Evolutionary conservation across 495 filamentous ascomycete species (phyloP), one percentile per base, ranked within the genome.

Genomic region (Tetracladium marchalianum): DNA sequence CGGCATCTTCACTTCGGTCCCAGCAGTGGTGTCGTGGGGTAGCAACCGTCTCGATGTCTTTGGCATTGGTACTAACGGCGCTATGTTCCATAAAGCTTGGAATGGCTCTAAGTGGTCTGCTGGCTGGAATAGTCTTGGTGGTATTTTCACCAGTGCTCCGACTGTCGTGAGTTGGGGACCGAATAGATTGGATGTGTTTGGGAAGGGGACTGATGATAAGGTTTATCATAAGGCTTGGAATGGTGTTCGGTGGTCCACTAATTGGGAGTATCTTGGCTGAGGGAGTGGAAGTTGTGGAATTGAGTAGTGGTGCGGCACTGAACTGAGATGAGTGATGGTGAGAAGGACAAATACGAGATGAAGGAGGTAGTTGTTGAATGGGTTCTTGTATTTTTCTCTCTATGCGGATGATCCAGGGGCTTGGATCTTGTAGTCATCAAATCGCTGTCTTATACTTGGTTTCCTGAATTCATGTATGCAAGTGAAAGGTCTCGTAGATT

Each of bases 121-220:
- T 4, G 11, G 31, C 7, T 62, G 59, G 58, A 51, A 52, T 50
- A 19, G 34, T 13, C 53, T 58, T 38, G 62, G 60, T 15, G 39
- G 44, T 3, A 56, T 53, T 19, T 49, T 51, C 34, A 47, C 24
- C 4, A 57, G 57, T 15, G 55, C 55, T 24, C 65, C 65, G 0
- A 51, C 44, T 0, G 47, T 57, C 0, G 55, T 66, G 0, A 47
- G 37, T 12, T 66, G 63, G 62, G 56, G 58, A 2, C 35, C 55
- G 11, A 58, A 59, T 39, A 54, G 59, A 24, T 44, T 66, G 6
- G 63, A 66, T 43, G 48, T 67, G 15, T 67, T 62, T 44, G 62
- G 35, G 1, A 31, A 54, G 7, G 57, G 59, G 0, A 55, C 44
- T 5, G 56, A 61, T 33, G 54, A 41, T 31, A 48, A 51, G 0